These are phyloP conservation scores for Corniculantispora saksenae DNA, from an alignment of 2,329 filamentous ascomycete genomes.

Conservation along the genomic window DNA sequence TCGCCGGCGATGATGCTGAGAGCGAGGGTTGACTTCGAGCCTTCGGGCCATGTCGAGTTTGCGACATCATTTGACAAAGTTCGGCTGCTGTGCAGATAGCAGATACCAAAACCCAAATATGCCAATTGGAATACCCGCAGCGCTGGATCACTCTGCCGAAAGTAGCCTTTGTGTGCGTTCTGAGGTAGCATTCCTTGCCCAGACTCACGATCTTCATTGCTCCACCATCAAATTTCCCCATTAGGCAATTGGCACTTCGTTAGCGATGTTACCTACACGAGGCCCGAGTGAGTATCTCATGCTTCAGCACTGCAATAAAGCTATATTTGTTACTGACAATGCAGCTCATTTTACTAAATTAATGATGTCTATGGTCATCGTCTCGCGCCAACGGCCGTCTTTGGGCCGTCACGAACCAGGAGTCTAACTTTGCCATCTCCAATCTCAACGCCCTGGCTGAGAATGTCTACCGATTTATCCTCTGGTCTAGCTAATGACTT, in stretches of 20 bases:
- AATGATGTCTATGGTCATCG: slow-evolving; percentile 36
- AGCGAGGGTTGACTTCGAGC: too few relatives aligned
- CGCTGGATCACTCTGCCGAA: too few relatives aligned
- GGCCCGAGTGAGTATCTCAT: background rate
- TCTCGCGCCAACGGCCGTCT: slow-evolving; percentile 52
- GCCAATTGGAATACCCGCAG: too few relatives aligned
- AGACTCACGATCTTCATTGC: background rate
- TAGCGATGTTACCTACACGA: background rate
- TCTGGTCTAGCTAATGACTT: slow-evolving; percentile 56
- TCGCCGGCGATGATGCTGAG: too few relatives aligned
- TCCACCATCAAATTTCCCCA: background rate
- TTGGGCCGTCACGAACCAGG: slow-evolving; percentile 61
- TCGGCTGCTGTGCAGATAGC: too few relatives aligned
- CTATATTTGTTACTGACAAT: background rate
- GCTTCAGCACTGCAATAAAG: background rate
- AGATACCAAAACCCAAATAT: too few relatives aligned
- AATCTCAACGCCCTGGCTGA: slow-evolving; percentile 67
- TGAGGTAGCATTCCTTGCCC: background rate
- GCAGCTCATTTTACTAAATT: slow-evolving; percentile 18
- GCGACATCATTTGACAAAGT: too few relatives aligned
- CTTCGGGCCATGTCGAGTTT: too few relatives aligned
- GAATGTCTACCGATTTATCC: slow-evolving; percentile 54
- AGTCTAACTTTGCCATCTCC: slow-evolving; percentile 67
- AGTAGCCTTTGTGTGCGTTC: background rate
- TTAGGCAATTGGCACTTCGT: background rate